These are phyloP conservation scores for Nicotiana knightiana DNA, from an alignment of 257 asterid species.

Conservation along the genomic window DNA sequence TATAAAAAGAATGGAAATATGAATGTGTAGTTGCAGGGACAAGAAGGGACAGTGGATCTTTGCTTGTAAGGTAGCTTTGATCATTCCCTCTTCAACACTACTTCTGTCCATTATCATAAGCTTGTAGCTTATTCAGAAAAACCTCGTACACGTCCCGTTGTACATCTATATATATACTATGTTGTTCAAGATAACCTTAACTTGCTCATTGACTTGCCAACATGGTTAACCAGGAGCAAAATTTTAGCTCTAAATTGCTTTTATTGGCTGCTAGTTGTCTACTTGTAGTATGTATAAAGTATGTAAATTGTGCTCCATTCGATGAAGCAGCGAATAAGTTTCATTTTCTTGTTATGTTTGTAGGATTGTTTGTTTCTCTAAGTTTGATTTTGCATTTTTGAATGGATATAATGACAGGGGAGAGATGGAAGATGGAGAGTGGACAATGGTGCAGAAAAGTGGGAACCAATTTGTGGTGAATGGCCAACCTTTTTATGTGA, in stretches of 20 bases:
- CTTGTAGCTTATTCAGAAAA: slow-evolving; percentile 12
- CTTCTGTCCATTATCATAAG: slow-evolving; percentile 24
- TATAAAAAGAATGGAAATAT: neutral
- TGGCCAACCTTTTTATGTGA: slow-evolving; percentile 78
- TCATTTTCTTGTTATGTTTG: neutral
- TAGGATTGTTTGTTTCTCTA: neutral
- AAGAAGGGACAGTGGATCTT: slow-evolving; percentile 23
- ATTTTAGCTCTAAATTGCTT: neutral
- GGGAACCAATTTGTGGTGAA: slow-evolving; percentile 65
- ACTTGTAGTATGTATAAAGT: neutral
- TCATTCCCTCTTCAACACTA: slow-evolving; percentile 30
- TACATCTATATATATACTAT: neutral
- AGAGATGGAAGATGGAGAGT: slow-evolving; percentile 30
- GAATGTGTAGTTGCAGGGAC: slow-evolving; percentile 3
- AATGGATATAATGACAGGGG: slow-evolving; percentile 12
- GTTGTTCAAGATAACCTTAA: slow-evolving; percentile 6
- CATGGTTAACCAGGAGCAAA: slow-evolving; percentile 7
- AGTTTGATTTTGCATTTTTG: neutral
- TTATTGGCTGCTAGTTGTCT: neutral
- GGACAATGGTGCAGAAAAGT: slow-evolving; percentile 62
- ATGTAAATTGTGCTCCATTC: neutral
- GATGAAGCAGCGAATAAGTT: neutral
- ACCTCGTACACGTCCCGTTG: neutral
- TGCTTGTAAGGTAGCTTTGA: slow-evolving; percentile 37
- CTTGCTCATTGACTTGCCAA: neutral